Conservation (phyloP, 495 filamentous ascomycete genomes). For the Penicillium herquei region DNA sequence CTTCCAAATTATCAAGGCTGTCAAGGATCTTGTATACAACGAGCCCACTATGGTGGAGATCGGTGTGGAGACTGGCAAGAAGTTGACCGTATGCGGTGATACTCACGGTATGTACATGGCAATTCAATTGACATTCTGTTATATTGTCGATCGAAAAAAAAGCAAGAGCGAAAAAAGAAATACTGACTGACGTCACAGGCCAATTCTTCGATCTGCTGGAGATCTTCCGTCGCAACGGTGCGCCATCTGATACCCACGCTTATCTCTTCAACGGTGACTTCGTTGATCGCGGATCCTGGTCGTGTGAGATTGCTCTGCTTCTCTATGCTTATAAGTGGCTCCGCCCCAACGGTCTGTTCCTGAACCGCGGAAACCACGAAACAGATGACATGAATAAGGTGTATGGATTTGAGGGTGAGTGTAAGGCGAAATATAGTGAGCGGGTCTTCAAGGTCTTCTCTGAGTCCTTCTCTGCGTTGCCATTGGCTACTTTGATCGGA, state of each 20-base stretch:
- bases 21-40: conserved; percentile 82
- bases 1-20: conserved; percentile 89
- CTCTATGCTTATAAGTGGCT: conserved; percentile 98
- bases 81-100: conserved; percentile 94
- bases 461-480: conserved; percentile 93
- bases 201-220: conserved; percentile 98
- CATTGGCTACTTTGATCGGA: conserved; percentile 89
- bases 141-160: background rate
- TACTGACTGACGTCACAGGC: conserved; percentile 48
- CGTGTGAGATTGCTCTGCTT: conserved; percentile 88
- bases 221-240: conserved; percentile 89
- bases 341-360: conserved; percentile 80
- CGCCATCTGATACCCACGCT: conserved; percentile 75
- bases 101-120: conserved; percentile 72
- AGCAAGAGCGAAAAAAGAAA: background rate
- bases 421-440: conserved; percentile 96
- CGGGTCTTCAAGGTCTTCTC: conserved; percentile 96
- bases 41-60: conserved; percentile 98
- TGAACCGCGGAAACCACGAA: conserved; percentile 98
- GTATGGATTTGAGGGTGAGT: conserved; percentile 98
- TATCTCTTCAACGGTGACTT: conserved; percentile 99
- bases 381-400: conserved; percentile 99
- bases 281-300: conserved; percentile 97
- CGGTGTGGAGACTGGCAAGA: conserved; percentile 69
- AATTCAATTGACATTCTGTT: background rate